phyloP scores from a whole-genome alignment of 371 early-diverging fungal species.

The Rhizomucor miehei region DNA sequence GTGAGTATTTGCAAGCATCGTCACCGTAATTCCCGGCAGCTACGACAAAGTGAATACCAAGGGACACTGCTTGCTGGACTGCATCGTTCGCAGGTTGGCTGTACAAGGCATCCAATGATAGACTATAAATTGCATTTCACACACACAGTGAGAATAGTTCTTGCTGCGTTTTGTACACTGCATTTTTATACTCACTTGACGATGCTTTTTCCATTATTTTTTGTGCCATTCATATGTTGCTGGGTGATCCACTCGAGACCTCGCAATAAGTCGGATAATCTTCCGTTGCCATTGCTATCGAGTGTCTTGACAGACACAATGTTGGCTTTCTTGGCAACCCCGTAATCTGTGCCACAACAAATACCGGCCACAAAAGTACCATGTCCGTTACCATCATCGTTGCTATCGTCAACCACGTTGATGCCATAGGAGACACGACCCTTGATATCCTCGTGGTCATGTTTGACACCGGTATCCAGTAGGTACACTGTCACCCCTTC shows the following conservation, averaged over 20 bases:
- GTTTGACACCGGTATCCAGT: slow-evolving; percentile 32
- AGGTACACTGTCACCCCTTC: slow-evolving; percentile 37
- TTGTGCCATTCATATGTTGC: slow-evolving; percentile 21
- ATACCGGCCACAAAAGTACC: slow-evolving; percentile 69
- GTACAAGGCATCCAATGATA: slow-evolving; percentile 55
- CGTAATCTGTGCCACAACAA: slow-evolving; percentile 56
- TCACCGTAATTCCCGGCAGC: slow-evolving; percentile 64
- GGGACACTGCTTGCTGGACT: slow-evolving; percentile 44
- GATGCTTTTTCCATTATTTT: slow-evolving; percentile 23
- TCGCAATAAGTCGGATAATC: slow-evolving; percentile 54
- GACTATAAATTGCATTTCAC: slow-evolving; percentile 27
- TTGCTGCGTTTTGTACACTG: too few relatives aligned
- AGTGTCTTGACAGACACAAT: slow-evolving; percentile 66
- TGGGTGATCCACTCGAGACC: slow-evolving; percentile 64
- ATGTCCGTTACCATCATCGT: slow-evolving; percentile 33
- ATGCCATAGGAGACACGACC: slow-evolving; percentile 30
- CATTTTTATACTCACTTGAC: slow-evolving; percentile 43
- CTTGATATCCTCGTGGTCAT: slow-evolving; percentile 33
- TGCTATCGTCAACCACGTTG: slow-evolving; percentile 13
- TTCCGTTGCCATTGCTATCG: slow-evolving; percentile 47
- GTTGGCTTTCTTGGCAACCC: slow-evolving; percentile 58
- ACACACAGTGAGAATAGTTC: too few relatives aligned
- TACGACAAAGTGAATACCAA: slow-evolving; percentile 55
- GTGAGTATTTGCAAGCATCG: slow-evolving; percentile 85
- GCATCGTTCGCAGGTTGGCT: slow-evolving; percentile 60